phyloP scores from a whole-genome alignment of 2,329 filamentous ascomycete genomes.

The Fusarium sp. region DNA sequence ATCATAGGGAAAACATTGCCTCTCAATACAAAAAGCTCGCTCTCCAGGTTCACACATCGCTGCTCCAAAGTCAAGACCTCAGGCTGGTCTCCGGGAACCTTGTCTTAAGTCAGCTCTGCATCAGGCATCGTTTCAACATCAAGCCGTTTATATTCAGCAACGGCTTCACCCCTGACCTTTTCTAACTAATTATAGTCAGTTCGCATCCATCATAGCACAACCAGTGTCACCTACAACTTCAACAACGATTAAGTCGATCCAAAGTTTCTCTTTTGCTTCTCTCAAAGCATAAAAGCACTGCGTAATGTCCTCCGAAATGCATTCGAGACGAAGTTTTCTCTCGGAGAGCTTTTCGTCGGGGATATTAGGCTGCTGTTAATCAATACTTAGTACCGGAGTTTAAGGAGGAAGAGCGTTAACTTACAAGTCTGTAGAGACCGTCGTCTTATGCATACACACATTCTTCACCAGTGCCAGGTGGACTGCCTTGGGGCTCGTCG shows the following conservation, averaged over 20 bases:
- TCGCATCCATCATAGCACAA: too few species aligned
- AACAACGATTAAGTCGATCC: accelerated
- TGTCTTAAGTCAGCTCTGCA: accelerated
- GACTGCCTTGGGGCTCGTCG: neutral
- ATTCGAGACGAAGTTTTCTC: neutral
- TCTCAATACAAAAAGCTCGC: too few species aligned
- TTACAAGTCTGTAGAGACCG: neutral
- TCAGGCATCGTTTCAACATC: accelerated
- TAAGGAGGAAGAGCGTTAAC: neutral
- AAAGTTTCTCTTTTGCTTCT: too few species aligned
- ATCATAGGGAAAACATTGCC: too few species aligned
- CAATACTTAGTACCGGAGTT: neutral
- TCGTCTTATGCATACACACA: neutral
- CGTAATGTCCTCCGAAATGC: too few species aligned
- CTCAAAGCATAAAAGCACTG: too few species aligned
- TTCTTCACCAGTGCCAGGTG: accelerated
- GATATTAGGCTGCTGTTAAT: neutral
- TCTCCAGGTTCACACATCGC: neutral
- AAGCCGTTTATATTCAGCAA: accelerated
- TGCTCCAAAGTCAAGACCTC: neutral
- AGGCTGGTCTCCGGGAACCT: neutral
- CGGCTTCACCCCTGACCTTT: accelerated
- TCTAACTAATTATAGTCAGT: neutral
- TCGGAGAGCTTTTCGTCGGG: neutral
- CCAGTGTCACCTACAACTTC: too few species aligned